Evolutionary conservation across 495 filamentous ascomycete species (phyloP).

Genomic region (Extremus antarcticus): DNA sequence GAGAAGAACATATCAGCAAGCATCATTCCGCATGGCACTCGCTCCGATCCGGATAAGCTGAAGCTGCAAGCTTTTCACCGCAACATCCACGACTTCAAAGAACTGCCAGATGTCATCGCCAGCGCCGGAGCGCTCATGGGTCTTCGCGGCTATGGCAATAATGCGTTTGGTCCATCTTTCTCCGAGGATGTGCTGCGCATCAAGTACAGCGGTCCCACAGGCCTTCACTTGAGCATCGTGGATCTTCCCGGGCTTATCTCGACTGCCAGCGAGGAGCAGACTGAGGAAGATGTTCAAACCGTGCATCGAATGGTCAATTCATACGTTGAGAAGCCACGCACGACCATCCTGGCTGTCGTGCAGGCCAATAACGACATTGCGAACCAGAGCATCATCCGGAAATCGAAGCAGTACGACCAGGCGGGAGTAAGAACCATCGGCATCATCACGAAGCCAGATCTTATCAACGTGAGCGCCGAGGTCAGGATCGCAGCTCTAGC

Average conservation of each 20-base stretch:
- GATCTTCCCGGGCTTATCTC: conserved; percentile 14
- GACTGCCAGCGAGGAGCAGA: conserved; percentile 2
- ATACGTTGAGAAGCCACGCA: conserved; percentile 12
- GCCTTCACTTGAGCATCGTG: conserved; percentile 7
- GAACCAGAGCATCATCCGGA: conserved; percentile 10
- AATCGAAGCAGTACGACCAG: conserved; percentile 4
- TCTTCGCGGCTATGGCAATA: conserved; percentile 3
- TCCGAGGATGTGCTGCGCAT: conserved; percentile 12
- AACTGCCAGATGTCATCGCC: conserved; percentile 5
- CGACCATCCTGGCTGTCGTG: conserved; percentile 18
- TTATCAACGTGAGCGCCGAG: conserved; percentile 30
- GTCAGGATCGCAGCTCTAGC: conserved; percentile 27
- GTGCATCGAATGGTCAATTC: conserved; percentile 9
- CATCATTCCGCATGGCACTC: not conserved
- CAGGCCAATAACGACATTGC: conserved; percentile 11
- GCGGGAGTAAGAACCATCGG: conserved; percentile 7
- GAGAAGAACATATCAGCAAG: not conserved
- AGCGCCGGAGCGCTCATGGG: conserved; percentile 7
- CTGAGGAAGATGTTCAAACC: conserved; percentile 5
- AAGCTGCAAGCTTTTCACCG: not conserved
- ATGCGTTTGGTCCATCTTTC: conserved; percentile 5
- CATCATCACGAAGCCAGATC: conserved; percentile 19
- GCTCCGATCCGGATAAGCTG: not conserved
- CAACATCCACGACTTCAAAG: not conserved
- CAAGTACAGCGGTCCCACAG: conserved; percentile 2